Conservation (phyloP, 345 rosid genomes). For the Litchi chinensis region DNA sequence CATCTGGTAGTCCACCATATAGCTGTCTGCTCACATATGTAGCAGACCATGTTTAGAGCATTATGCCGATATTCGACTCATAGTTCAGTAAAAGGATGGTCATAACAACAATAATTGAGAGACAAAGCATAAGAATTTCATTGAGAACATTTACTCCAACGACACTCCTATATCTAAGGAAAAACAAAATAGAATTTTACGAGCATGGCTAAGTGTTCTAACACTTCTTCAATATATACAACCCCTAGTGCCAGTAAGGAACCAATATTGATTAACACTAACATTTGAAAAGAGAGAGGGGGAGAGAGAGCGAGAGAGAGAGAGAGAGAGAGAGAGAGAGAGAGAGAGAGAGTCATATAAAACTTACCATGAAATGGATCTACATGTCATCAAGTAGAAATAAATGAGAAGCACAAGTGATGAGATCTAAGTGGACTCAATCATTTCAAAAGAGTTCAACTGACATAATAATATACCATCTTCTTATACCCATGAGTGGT, state of each 20-base stretch:
- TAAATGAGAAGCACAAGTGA: background rate
- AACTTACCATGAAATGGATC: background rate
- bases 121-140: constrained; percentile 8
- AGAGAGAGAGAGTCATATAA: background rate
- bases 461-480: background rate
- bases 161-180: background rate
- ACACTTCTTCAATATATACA: background rate
- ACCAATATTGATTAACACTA: background rate
- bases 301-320: background rate
- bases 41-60: constrained; percentile 18
- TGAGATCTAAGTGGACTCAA: background rate
- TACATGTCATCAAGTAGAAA: background rate
- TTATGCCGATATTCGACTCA: background rate
- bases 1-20: constrained; percentile 77
- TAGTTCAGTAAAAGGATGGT: background rate
- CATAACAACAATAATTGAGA: constrained; percentile 3
- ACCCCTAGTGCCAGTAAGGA: background rate
- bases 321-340: background rate
- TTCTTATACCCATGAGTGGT: background rate
- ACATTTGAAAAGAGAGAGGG: background rate
- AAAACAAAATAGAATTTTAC: background rate
- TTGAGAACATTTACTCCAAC: background rate
- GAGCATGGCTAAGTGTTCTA: background rate
- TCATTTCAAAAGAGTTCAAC: background rate
- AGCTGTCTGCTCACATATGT: constrained; percentile 56